Percentiles rank a stretch among this genome's conserved stretches.
These are phyloP conservation scores for Populus hybrid DNA, from an alignment of 441 rosid genomes.

Conservation along the genomic window DNA sequence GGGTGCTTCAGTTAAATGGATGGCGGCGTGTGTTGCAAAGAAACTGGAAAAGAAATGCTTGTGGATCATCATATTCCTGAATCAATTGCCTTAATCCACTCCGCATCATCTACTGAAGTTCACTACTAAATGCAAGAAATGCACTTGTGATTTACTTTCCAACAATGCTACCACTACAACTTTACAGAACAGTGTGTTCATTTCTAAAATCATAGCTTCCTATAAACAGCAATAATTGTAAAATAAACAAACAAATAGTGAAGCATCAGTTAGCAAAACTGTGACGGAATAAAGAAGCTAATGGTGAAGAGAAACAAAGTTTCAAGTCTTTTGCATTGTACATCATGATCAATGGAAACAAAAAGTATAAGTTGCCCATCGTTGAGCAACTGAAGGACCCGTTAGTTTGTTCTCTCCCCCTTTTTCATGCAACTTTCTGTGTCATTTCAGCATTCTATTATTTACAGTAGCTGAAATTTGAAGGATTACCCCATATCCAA, in stretches of 20 bases:
- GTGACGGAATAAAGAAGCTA: constrained; percentile 26
- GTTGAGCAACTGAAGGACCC: constrained; percentile 7
- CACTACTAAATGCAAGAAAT: background rate
- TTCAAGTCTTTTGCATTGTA: constrained; percentile 13
- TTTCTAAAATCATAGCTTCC: constrained; percentile 16
- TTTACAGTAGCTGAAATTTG: constrained; percentile 38
- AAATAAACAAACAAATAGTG: constrained; percentile 17
- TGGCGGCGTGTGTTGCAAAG: background rate
- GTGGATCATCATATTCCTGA: background rate
- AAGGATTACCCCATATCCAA: constrained; percentile 10
- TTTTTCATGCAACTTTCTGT: constrained; percentile 23
- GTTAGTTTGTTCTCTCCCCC: constrained; percentile 22
- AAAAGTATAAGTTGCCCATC: background rate
- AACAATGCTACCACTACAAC: constrained; percentile 15
- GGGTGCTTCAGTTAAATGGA: background rate
- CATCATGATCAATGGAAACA: constrained; percentile 7
- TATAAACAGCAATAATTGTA: constrained; percentile 23
- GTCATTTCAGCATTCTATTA: constrained; percentile 44
- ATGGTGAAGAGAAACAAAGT: constrained; percentile 31
- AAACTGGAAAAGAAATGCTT: background rate
- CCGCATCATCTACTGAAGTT: background rate
- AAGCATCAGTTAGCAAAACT: constrained; percentile 43
- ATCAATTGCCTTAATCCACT: background rate
- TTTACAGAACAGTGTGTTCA: constrained; percentile 29
- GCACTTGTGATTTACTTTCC: constrained; percentile 8